Percentiles rank a stretch among this genome's conserved stretches.
These are phyloP conservation scores for Pythium brassicae DNA, from an alignment of 352 stramenopile genomes.

Conservation along the genomic window DNA sequence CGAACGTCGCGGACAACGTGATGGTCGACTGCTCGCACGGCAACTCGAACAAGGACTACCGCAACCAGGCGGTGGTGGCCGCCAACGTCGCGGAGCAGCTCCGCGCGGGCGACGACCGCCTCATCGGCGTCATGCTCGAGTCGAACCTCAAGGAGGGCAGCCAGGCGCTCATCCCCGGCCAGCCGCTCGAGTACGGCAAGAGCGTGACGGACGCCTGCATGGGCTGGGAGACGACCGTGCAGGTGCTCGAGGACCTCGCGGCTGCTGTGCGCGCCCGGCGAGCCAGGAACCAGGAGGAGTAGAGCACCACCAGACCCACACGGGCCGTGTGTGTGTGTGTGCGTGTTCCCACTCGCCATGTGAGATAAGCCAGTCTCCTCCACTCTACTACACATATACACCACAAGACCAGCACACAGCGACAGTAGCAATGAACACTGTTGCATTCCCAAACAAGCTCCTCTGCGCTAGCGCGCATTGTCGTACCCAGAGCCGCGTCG, in stretches of 20 bases:
- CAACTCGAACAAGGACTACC: slow-evolving; percentile 88
- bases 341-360: no score
- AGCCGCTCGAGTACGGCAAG: slow-evolving; percentile 85
- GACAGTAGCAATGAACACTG: not conserved
- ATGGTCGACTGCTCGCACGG: slow-evolving; percentile 91
- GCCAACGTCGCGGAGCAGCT: slow-evolving; percentile 72
- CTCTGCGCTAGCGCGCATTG: slow-evolving; percentile 41
- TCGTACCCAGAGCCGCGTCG: slow-evolving; percentile 46
- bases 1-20: slow-evolving; percentile 76
- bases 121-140: slow-evolving; percentile 88
- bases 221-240: slow-evolving; percentile 73
- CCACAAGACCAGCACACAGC: not conserved
- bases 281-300: slow-evolving; percentile 33
- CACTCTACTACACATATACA: no score
- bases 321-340: no score
- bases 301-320: no score
- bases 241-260: slow-evolving; percentile 72
- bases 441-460: not conserved
- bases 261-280: slow-evolving; percentile 72
- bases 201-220: slow-evolving; percentile 90
- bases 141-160: slow-evolving; percentile 84
- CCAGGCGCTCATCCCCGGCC: slow-evolving; percentile 66
- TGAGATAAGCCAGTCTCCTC: no score
- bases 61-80: slow-evolving; percentile 79
- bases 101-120: slow-evolving; percentile 62